phyloP scores from a whole-genome alignment of 139 green algal species.

The Astrephomene gubernaculifera region DNA sequence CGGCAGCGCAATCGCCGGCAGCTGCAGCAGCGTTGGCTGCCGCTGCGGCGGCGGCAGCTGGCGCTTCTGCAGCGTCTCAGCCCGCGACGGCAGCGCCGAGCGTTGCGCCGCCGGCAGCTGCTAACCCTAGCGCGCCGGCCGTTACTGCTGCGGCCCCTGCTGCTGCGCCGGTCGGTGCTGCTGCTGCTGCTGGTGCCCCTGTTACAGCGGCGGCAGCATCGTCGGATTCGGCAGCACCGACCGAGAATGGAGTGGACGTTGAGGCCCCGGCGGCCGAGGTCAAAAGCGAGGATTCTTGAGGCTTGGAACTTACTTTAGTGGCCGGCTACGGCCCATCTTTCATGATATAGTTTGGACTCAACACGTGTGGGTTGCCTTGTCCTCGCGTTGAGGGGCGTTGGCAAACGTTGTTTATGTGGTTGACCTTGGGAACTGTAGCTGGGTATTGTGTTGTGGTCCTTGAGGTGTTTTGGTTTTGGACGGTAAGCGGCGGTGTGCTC shows the following conservation, averaged over 20 bases:
- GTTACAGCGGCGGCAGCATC: not conserved
- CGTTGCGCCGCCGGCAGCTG: not conserved
- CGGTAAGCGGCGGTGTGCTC: too few relatives aligned
- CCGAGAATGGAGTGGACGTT: too few relatives aligned
- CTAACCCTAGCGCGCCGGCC: not conserved
- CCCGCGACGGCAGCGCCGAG: not conserved
- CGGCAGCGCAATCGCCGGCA: not conserved
- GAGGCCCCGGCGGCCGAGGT: not conserved
- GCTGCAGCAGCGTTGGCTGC: not conserved
- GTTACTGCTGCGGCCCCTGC: not conserved
- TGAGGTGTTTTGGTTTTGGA: too few relatives aligned
- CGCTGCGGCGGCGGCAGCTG: not conserved
- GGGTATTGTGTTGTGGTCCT: too few relatives aligned
- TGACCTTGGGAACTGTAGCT: too few relatives aligned
- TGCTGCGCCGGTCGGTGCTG: not conserved
- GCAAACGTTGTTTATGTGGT: too few relatives aligned
- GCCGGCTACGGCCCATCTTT: not conserved
- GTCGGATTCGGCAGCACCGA: not conserved
- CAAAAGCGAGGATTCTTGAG: not conserved
- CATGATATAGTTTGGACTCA: constrained; percentile 6
- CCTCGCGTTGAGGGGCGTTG: too few relatives aligned
- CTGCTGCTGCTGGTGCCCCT: not conserved
- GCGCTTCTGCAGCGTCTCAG: not conserved
- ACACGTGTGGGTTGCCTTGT: too few relatives aligned
- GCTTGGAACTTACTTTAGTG: too few relatives aligned